Conservation (phyloP, 2,329 filamentous ascomycete genomes). For the Curvularia sp. region DNA sequence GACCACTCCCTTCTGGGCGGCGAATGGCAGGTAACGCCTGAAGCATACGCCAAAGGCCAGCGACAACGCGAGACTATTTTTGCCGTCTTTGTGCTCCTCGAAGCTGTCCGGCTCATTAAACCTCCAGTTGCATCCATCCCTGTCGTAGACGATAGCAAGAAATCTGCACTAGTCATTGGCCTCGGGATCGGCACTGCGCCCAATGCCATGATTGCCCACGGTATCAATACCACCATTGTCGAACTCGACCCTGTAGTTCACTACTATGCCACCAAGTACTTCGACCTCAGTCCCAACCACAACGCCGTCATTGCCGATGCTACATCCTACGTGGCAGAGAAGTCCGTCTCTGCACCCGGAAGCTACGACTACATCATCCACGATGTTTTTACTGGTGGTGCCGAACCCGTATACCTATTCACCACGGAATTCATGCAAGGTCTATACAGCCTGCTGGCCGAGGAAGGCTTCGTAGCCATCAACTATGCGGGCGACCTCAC, state of each 20-base stretch:
- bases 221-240: constrained; percentile 90
- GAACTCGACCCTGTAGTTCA: constrained; percentile 93
- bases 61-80: constrained; percentile 85
- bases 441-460: constrained; percentile 73
- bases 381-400: constrained; percentile 96
- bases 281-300: constrained; percentile 78
- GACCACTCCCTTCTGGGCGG: constrained; percentile 94
- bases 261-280: constrained; percentile 82
- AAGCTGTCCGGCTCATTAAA: constrained; percentile 84
- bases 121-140: constrained; percentile 17
- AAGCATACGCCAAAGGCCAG: constrained; percentile 51
- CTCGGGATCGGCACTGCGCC: constrained; percentile 93
- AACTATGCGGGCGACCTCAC: constrained; percentile 93
- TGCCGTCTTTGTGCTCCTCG: constrained; percentile 93
- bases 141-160: constrained; percentile 65
- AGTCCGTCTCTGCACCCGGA: constrained; percentile 55
- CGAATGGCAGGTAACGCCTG: constrained; percentile 74
- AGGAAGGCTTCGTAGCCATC: constrained; percentile 85
- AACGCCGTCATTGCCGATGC: constrained; percentile 84
- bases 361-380: constrained; percentile 93
- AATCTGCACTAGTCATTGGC: constrained; percentile 85
- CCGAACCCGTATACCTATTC: constrained; percentile 87
- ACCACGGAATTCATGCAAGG: constrained; percentile 82
- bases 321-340: constrained; percentile 66
- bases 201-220: constrained; percentile 83